Evolutionary conservation across 2,329 filamentous ascomycete species (phyloP), one percentile per base, ranked within the genome.

Genomic region (Xylariaceae sp.): DNA sequence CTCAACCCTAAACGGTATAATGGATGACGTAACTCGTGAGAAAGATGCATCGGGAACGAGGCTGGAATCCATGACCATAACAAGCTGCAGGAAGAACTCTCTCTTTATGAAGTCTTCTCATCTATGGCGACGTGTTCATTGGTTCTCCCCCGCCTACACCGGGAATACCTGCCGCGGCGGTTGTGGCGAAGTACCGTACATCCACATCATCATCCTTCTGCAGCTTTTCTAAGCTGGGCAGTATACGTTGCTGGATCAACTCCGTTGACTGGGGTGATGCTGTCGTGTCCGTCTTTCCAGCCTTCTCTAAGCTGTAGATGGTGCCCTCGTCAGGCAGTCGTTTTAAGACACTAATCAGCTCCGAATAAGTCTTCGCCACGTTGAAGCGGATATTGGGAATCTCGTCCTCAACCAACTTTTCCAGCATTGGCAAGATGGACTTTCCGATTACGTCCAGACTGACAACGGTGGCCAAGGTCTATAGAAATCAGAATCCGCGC

Each of bases 361-460:
- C 88, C 19, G 87, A 87, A 73, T 98, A 99, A 43, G 95, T 98
- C 81, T 99, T 99, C 67, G 95, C 95, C 44, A 99, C 95, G 76
- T 99, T 99, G 85, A 99, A 99, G 48, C 95, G 92, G 73, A 99
- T 99, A 79, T 99, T 99, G 66, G 95, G 95, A 62, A 99, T 99
- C 40, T 96, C 92, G 72, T 99, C 95, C 41, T 86, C 85, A 49
- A 96, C 92, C 52, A 99, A 89, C 79, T 94, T 92, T 76, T 96
- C 91, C 73, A 99, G 86, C 83, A 99, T 98, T 34, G 95, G 95
- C 19, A 99, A 85, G 66, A 99, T 96, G 29, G 92, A 95, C 72
- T 90, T 89, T 71, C 91, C 88, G 74, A 99, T 96, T 58, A 98
- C 94, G 57, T 93, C 91, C 67, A 98, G 85, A 73, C 90, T 96